Percentiles rank a stretch among this genome's conserved stretches.
Conservation (phyloP, 176 grass and related monocot genomes). For the Oryza coarctata region DNA sequence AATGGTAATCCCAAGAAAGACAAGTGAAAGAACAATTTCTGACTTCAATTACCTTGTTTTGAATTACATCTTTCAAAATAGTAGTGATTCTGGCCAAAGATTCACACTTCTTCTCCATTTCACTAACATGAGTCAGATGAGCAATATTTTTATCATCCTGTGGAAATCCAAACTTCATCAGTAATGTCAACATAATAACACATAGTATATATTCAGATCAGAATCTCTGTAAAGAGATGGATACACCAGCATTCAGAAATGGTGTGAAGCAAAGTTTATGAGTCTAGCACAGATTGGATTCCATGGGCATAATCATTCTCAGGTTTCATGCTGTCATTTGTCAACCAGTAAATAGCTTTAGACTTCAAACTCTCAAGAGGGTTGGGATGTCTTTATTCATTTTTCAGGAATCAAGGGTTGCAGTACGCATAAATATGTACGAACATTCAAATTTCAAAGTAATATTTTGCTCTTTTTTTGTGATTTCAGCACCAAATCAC, state of each 20-base stretch:
- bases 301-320: neutral
- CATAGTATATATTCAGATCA: slow-evolving; percentile 1
- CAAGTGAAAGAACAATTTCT: slow-evolving; percentile 5
- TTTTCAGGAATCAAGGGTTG: neutral
- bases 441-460: neutral
- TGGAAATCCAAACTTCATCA: slow-evolving; percentile 31
- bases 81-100: slow-evolving; percentile 95
- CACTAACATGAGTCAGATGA: slow-evolving; percentile 96
- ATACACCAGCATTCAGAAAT: slow-evolving; percentile 17
- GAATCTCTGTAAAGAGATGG: slow-evolving; percentile 1
- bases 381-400: neutral
- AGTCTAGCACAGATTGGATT: neutral
- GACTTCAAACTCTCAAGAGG: neutral
- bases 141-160: slow-evolving; percentile 99
- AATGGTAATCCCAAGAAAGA: neutral
- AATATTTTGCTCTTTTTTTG: neutral
- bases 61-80: slow-evolving; percentile 99
- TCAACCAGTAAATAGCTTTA: neutral
- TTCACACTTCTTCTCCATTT: slow-evolving; percentile 98
- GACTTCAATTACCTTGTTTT: slow-evolving; percentile 81
- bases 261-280: neutral
- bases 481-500: neutral
- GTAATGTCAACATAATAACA: neutral
- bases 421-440: neutral
- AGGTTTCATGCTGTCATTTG: slow-evolving; percentile 1